Base-by-base conservation (phyloP, 371 early-diverging fungal species). In the Mucor racemosus region DNA sequence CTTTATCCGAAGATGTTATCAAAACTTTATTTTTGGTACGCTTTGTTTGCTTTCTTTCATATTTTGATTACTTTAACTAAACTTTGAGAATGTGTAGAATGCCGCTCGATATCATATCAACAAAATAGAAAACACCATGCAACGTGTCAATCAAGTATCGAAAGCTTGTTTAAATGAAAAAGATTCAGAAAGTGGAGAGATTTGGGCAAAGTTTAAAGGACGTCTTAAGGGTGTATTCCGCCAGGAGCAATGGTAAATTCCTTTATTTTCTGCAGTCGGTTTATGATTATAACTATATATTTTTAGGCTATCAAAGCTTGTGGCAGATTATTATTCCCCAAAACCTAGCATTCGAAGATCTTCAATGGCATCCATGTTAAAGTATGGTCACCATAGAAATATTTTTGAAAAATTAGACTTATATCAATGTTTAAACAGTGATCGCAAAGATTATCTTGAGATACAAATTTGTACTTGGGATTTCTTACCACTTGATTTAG, bases 401-500 rank as follows among this genome's bases (percentile, higher is more conserved):
- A 19, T 13, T 7, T 3, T 58, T 19, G 14, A 38, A 13, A 21
- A 39, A 21, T 17, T 15, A 33, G 19, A 57, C 35, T 26, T 39
- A 35, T 11, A 19, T 15, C 35, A 34, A 56, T 53, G 21, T 53
- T 35, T 39, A 10, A 40, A 21, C 15, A 74, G 77, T 60, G 83
- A 84, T 36, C 72, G 83, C 17, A 76, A 76, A 19, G 75, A 78
- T 14, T 63, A 76, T 44, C 74, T 87, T 1, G 76, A 77, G 62
- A 61, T 61, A 19, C 78, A 78, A 41, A 74, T 90, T 7, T 76
- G 86, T 21, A 85, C 83, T 42, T 90, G 91, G 90, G 79, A 84
- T 34, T 89, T 90, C 62, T 69, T 80, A 64, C 89, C 91, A 7
- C 82, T 88, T 65, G 87, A 89, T 55, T 67, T 90, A 19, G 72